phyloP scores from a whole-genome alignment of 257 asterid species.

The Lycium barbarum region DNA sequence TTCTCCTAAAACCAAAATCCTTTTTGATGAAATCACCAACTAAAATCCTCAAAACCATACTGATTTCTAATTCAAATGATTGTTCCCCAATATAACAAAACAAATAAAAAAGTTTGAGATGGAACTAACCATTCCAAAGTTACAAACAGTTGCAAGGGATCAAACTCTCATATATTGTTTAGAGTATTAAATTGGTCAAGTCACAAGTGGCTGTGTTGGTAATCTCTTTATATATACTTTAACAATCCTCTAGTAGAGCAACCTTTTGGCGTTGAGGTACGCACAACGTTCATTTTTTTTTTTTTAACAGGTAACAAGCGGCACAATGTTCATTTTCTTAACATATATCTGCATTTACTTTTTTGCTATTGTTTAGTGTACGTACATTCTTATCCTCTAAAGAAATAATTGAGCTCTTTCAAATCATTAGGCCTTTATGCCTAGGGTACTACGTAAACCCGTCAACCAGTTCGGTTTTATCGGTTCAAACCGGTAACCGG shows the following conservation, averaged over 20 bases:
- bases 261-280: not conserved
- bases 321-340: not conserved
- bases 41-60: not conserved
- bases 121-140: conserved; percentile 1
- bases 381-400: not conserved
- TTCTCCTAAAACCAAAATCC: not conserved
- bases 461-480: too few relatives aligned
- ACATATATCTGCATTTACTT: not conserved
- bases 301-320: too few relatives aligned
- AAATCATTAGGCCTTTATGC: not conserved
- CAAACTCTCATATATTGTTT: not conserved
- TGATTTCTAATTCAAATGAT: not conserved
- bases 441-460: too few relatives aligned
- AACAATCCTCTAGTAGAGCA: not conserved
- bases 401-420: not conserved
- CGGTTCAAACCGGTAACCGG: too few relatives aligned
- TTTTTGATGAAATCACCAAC: not conserved
- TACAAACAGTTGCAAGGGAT: not conserved
- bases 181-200: not conserved
- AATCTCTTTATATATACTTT: not conserved
- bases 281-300: not conserved
- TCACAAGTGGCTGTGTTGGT: not conserved
- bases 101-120: not conserved
- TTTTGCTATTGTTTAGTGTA: not conserved
- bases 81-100: not conserved